Evolutionary conservation across 164 flowering plant genomes (phyloP), one percentile per base, ranked within the genome.

Genomic region (Chloranthus sessilifolius): DNA sequence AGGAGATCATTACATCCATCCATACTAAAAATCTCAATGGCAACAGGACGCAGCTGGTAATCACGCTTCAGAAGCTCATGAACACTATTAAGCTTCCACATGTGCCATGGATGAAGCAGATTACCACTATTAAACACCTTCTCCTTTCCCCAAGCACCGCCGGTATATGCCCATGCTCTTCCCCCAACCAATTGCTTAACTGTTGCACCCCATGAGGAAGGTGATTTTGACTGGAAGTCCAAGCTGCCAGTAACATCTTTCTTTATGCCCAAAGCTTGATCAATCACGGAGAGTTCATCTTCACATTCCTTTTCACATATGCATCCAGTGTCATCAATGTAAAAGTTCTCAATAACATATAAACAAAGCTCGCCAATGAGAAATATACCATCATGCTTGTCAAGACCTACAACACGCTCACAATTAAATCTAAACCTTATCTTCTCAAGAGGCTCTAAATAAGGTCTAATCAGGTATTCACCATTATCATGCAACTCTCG

Each of bases 91-190:
- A 89, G 90, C 74, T 94, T 89, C 99, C 99, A 94, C 95, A 87
- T 89, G 20, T 72, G 88, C 99, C 99, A 94, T 17, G 67, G 81
- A 69, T 94, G 99, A 59, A 94, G 96, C 53, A 89, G 56, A 63
- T 78, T 83, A 54, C 97, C 85, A 70, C 75, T 68, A 29, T 55
- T 69, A 52, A 75, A 63, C 20, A 85, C 77, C 70, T 81, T 89
- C 75, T 94, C 99, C 78, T 87, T 94, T 44, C 97, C 99, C 99
- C 97, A 89, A 46, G 99, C 99, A 61, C 99, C 97, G 58, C 97
- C 97, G 78, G 74, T 78, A 55, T 81, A 94, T 23, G 95, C 96
- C 99, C 99, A 94, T 31, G 95, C 99, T 70, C 96, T 76, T 55
- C 94, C 99, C 33, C 99, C 99, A 60, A 63, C 74, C 25, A 47